Evolutionary conservation across 2,329 filamentous ascomycete species (phyloP), one percentile per base, ranked within the genome.

Genomic region (Periglandula ipomoeae): DNA sequence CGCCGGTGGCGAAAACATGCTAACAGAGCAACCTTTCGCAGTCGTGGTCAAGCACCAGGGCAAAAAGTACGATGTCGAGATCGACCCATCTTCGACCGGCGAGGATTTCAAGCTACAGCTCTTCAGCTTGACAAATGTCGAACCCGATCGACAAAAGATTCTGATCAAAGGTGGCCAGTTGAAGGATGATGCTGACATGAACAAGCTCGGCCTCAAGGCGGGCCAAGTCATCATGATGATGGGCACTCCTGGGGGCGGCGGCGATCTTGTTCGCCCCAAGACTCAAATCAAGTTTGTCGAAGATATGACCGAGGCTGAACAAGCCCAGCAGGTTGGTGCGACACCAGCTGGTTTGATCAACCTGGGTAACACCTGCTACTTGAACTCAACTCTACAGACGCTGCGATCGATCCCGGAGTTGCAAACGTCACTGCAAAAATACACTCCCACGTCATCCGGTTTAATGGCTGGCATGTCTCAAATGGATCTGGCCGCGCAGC

Each of bases 21-120:
- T 63, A 43, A 64, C 53, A 13, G 26, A 19, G 44, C 3, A 35
- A 32, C 39, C 17, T 23, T 40, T 19, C 4, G 11, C 55, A 95
- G 90, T 98, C 58, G 76, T 89, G 64, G 85, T 98, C 58, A 97
- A 95, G 70, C 91, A 98, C 66, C 84, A 89, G 65, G 91, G 91
- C 72, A 96, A 93, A 68, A 91, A 90, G 66, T 86, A 97, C 73
- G 84, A 97, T 63, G 80, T 98, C 65, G 91, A 97, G 53, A 81
- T 98, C 61, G 91, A 97, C 65, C 78, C 87, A 39, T 75, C 79
- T 23, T 84, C 87, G 41, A 89, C 82, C 53, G 93, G 93, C 68
- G 89, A 96, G 68, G 87, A 87, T 50, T 89, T 98, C 74, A 98
- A 97, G 68, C 88, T 87, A 62, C 93, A 97, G 67, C 80, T 98